These are phyloP conservation scores for Paramecium sexaurelia DNA, from an alignment of 73 alveolate species.

Conservation along the genomic window DNA sequence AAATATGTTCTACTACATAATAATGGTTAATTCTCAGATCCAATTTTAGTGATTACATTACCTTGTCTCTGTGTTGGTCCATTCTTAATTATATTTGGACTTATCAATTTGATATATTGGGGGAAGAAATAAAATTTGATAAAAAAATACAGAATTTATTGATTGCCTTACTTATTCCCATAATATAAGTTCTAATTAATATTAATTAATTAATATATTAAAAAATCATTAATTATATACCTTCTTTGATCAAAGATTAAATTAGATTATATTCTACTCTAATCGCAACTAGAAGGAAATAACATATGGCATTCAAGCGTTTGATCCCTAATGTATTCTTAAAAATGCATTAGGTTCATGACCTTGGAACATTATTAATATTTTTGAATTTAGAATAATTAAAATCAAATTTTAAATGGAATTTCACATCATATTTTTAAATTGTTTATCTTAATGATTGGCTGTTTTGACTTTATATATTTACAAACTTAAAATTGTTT, in stretches of 20 bases:
- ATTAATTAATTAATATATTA: not conserved
- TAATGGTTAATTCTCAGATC: constrained; percentile 42
- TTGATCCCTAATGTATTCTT: constrained; percentile 40
- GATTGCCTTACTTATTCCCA: constrained; percentile 38
- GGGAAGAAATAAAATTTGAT: not conserved
- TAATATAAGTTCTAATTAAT: not conserved
- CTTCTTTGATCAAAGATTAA: constrained; percentile 38
- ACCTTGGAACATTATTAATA: constrained; percentile 7
- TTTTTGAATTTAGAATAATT: not conserved
- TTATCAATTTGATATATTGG: not conserved
- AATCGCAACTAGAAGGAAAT: constrained; percentile 43
- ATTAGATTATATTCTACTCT: not conserved
- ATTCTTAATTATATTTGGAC: not conserved
- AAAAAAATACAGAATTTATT: constrained; percentile 25
- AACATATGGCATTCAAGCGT: not conserved
- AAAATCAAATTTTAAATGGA: not conserved
- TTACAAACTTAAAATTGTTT: not conserved
- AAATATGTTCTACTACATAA: not conserved
- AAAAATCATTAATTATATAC: not conserved
- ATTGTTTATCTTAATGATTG: not conserved
- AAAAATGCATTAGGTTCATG: constrained; percentile 46
- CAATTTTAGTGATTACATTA: not conserved
- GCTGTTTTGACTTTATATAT: not conserved
- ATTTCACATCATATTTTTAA: not conserved
- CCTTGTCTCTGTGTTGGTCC: constrained; percentile 11